Evolutionary conservation across 2,329 filamentous ascomycete species (phyloP).

Genomic region (Huntiella abstrusa): DNA sequence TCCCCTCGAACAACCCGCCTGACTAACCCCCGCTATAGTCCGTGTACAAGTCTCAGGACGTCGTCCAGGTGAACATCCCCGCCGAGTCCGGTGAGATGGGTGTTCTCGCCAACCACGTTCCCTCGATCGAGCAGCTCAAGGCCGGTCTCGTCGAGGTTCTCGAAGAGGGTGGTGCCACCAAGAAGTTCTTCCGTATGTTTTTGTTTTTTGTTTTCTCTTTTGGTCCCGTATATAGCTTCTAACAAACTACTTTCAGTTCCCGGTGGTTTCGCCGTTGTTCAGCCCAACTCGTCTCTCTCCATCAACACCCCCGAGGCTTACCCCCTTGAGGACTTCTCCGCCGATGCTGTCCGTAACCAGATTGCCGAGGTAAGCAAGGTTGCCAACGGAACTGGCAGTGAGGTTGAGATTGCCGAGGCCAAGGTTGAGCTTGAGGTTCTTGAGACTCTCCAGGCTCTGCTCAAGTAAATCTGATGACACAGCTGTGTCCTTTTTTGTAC

Average conservation of each 20-base stretch:
- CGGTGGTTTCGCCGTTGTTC: constrained; percentile 89
- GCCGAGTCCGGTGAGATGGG: constrained; percentile 98
- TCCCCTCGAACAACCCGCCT: neutral
- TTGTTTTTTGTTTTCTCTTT: neutral
- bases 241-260: constrained; percentile 43
- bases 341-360: constrained; percentile 73
- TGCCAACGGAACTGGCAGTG: constrained; percentile 72
- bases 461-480: constrained; percentile 11
- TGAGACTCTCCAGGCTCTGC: constrained; percentile 12
- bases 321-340: constrained; percentile 88
- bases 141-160: constrained; percentile 88
- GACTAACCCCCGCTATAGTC: constrained; percentile 28
- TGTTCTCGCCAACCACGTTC: constrained; percentile 97
- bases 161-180: constrained; percentile 73
- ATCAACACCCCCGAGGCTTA: constrained; percentile 97
- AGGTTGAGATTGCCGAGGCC: constrained; percentile 94
- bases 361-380: constrained; percentile 94
- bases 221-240: neutral
- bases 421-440: constrained; percentile 83
- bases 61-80: constrained; percentile 95
- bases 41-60: constrained; percentile 48
- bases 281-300: constrained; percentile 86
- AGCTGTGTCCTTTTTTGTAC: neutral
- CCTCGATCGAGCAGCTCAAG: constrained; percentile 97
- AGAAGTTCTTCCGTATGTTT: constrained; percentile 93